Evolutionary conservation across 495 filamentous ascomycete genomes (phyloP), one percentile per base, ranked within the genome.

Genomic region (Xylaria cubensis): DNA sequence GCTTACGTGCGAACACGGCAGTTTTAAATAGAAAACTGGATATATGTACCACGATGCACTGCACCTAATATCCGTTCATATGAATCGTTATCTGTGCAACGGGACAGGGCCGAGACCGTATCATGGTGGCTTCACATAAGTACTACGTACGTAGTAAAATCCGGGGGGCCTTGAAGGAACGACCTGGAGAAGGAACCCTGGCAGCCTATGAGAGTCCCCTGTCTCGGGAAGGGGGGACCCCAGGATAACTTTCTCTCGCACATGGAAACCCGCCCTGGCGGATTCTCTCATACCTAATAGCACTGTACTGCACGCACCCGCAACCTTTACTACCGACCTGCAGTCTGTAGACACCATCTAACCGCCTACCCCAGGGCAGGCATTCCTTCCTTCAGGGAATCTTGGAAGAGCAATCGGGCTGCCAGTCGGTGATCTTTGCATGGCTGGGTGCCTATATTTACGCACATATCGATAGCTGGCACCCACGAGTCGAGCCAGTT

Each of bases 121-220:
- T 46, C 63, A 34, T 50, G 63, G 44, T 65, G 63, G 39, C 63
- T 65, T 65, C 42, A 65, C 63, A 32, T 32, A 44, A 17, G 42
- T 17, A 46, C 13, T 32, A 44, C 4, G 42, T 17, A 46, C 13
- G 42, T 9, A 42, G 39, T 9, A 12, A 42, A 50, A 21, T 8
- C 63, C 44, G 42, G 42, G 26, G 26, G 41, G 26, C 41, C 41
- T 64, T 3, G 19, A 24, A 21, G 42, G 42, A 15, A 21, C 29
- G 10, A 8, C 36, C 42, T 50, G 8, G 42, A 34, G 24, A 32
- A 61, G 34, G 59, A 3, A 9, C 34, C 39, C 21, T 39, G 12
- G 36, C 19, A 15, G 61, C 61, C 61, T 63, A 63, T 63, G 61
- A 17, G n/a, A 24, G 36, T n/a, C 53, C 58, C 58, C 34, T 61